phyloP scores from a whole-genome alignment of 1,139 yeast species.

The Dujonia santamariae region DNA sequence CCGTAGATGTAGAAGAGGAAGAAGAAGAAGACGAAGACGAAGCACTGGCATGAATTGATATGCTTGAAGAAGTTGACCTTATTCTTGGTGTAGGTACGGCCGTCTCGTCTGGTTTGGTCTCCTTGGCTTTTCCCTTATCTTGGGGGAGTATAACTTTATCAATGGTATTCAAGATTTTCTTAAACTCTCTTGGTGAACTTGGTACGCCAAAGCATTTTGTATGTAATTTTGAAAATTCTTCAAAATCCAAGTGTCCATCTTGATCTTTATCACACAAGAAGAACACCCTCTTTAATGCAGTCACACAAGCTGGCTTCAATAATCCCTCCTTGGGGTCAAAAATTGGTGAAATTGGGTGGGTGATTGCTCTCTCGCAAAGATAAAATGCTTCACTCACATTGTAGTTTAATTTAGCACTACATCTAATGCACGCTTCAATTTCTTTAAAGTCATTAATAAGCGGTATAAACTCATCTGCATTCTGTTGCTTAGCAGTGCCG shows the following conservation, averaged over 20 bases:
- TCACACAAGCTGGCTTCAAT: slow-evolving; percentile 71
- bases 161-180: slow-evolving; percentile 25
- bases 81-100: neutral
- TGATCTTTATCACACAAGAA: slow-evolving; percentile 86
- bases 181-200: slow-evolving; percentile 26
- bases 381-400: slow-evolving; percentile 91
- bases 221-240: slow-evolving; percentile 69
- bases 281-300: slow-evolving; percentile 78
- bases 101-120: slow-evolving; percentile 1
- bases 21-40: neutral
- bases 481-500: slow-evolving; percentile 27
- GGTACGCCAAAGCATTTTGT: slow-evolving; percentile 65
- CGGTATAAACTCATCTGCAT: slow-evolving; percentile 79
- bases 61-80: neutral
- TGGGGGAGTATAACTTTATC: slow-evolving; percentile 24
- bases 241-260: slow-evolving; percentile 72
- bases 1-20: neutral
- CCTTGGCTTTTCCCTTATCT: slow-evolving; percentile 13
- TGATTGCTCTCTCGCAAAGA: slow-evolving; percentile 85
- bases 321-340: slow-evolving; percentile 89
- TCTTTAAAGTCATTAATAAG: slow-evolving; percentile 88
- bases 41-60: neutral
- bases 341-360: slow-evolving; percentile 90
- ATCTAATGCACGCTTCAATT: slow-evolving; percentile 84
- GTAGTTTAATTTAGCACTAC: slow-evolving; percentile 75